Base-by-base conservation (phyloP, 805 yeast species). In the Cyberlindnera maclurae region DNA sequence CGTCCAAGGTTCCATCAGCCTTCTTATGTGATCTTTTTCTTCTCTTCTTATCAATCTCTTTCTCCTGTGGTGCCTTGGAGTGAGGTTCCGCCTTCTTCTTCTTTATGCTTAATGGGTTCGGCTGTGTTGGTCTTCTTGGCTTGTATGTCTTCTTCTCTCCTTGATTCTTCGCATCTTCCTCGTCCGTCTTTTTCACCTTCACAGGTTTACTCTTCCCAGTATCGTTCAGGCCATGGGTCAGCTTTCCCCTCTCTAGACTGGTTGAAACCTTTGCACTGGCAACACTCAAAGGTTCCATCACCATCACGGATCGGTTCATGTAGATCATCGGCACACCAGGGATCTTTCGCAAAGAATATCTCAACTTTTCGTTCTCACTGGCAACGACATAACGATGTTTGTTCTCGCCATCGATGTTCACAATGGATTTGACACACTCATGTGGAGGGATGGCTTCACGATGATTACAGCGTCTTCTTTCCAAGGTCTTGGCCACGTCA, bases 401-500 rank as follows among this genome's bases (percentile, higher is more conserved):
- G 61, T 93, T 93, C 42, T 68, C 72, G 6, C 88, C 93, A 17
- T 82, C 73, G 12, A 86, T 67, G 53, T 71, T 67, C 8, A 83
- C 84, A 29, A 87, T 73, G 18, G 82, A 72, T 41, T 70, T 67
- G 29, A 90, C 77, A 59, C 98, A 90, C 41, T 87, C 94, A 24
- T 63, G 66, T 5, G 90, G 86, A 13, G 77, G 65, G 39, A 73
- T 65, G 2, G 84, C 75, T 20, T 70, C 74, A 29, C 77, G 68
- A 62, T 93, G 98, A 43, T 83, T 83, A 61, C 98, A 93, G 50
- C 96, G 77, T 63, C 98, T 77, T 63, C 97, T 79, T 62, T 93
- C 98, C 49, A 82, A 82, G 2, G 67, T 56, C 58, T 88, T 93
- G 8, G 95, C 97, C 27, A 81, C 52, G 24, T 74, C 82, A 34